Evolutionary conservation across 1,284 basidiomycete genomes (phyloP).

Genomic region (Xerocomus amazonicus): DNA sequence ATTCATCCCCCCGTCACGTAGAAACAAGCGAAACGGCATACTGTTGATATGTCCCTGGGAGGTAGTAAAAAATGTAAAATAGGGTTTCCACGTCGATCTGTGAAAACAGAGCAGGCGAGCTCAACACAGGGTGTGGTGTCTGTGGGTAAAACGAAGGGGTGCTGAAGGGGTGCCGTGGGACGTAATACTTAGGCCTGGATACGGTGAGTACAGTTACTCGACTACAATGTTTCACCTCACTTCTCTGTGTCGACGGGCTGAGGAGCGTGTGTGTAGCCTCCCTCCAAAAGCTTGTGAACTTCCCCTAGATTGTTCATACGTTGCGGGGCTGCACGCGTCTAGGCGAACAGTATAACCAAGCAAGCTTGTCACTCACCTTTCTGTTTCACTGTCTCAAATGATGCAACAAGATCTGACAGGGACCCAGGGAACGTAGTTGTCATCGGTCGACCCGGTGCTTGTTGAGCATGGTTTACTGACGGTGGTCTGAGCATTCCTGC

Average conservation of each 20-base stretch:
- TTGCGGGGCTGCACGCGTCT: constrained; percentile 57
- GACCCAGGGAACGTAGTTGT: constrained; percentile 69
- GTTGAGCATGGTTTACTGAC: constrained; percentile 41
- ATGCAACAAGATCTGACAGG: constrained; percentile 89
- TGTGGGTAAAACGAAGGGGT: constrained; percentile 98
- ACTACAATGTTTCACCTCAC: constrained; percentile 43
- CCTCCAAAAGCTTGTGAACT: constrained; percentile 90
- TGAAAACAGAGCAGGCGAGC: constrained; percentile 83
- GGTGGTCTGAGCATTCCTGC: constrained; percentile 37
- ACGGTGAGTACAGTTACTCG: constrained; percentile 10
- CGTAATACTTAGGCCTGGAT: constrained; percentile 90
- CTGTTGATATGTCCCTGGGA: constrained; percentile 97
- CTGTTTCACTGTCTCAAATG: constrained; percentile 95
- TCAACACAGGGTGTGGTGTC: constrained; percentile 76
- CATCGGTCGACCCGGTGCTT: constrained; percentile 33
- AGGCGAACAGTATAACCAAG: neutral
- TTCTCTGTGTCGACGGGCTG: constrained; percentile 94
- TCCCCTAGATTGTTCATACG: constrained; percentile 85
- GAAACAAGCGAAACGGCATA: constrained; percentile 38
- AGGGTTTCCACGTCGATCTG: constrained; percentile 97
- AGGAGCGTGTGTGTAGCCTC: constrained; percentile 84
- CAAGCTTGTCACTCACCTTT: constrained; percentile 59
- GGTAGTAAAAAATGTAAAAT: constrained; percentile 99
- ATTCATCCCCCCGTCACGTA: constrained; percentile 7
- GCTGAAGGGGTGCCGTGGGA: constrained; percentile 88